Percentiles rank a stretch among this genome's conserved stretches.
Conservation (phyloP, 345 rosid genomes). For the Isatis tinctoria region DNA sequence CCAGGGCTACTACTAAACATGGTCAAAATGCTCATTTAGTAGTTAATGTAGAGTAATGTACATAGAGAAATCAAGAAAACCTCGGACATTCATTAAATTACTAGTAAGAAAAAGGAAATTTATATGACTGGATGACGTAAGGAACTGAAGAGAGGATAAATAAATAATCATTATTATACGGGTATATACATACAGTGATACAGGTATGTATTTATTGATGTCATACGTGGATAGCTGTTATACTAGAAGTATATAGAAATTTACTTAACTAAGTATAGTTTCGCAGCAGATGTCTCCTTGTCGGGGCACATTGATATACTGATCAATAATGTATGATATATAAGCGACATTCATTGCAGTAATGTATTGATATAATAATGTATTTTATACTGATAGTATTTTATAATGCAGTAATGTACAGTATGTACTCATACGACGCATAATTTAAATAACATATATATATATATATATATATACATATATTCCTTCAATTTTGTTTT, state of each 20-base stretch:
- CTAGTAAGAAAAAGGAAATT: neutral
- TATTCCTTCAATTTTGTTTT: neutral
- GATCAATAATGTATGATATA: constrained; percentile 29
- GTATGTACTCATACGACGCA: neutral
- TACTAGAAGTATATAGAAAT: constrained; percentile 12
- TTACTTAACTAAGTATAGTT: constrained; percentile 23
- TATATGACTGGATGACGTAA: neutral
- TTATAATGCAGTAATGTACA: constrained; percentile 22
- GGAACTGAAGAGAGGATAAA: constrained; percentile 8
- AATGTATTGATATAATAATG: no score
- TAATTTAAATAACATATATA: neutral
- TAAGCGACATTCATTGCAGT: constrained; percentile 30
- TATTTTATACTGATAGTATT: no score
- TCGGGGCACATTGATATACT: constrained; percentile 35
- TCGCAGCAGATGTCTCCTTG: constrained; percentile 35
- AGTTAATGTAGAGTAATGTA: neutral
- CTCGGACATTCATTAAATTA: neutral
- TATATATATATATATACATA: neutral
- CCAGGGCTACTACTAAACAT: no score
- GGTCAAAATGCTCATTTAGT: neutral
- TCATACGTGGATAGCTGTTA: constrained; percentile 8
- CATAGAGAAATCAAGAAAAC: constrained; percentile 6
- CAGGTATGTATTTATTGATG: constrained; percentile 7
- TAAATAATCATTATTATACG: neutral
- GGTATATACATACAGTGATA: neutral